phyloP scores from a whole-genome alignment of 352 stramenopile genomes.

The Pythium monospermum region DNA sequence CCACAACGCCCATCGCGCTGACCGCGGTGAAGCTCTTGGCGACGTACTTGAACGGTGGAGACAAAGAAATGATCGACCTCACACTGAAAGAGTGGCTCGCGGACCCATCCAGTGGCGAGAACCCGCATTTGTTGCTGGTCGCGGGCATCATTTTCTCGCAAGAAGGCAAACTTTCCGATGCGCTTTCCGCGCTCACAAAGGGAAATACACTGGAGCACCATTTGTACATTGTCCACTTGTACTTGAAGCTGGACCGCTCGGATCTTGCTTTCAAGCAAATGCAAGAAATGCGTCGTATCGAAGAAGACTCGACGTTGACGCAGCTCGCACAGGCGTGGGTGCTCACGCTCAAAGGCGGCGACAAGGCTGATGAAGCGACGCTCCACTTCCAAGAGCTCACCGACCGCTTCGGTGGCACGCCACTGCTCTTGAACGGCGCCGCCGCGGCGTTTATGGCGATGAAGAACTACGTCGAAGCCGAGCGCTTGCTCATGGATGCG shows the following conservation, averaged over 20 bases:
- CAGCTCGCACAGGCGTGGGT: conserved; percentile 92
- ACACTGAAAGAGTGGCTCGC: conserved; percentile 90
- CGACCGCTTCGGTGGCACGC: conserved; percentile 92
- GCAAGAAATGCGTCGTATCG: conserved; percentile 85
- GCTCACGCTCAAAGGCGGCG: conserved; percentile 72
- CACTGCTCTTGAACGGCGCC: conserved; percentile 90
- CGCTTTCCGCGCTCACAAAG: conserved; percentile 88
- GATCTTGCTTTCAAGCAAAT: conserved; percentile 91
- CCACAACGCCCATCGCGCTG: conserved; percentile 60
- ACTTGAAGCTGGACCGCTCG: conserved; percentile 92
- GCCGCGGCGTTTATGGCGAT: conserved; percentile 90
- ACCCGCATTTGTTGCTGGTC: conserved; percentile 90
- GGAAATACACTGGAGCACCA: conserved; percentile 93
- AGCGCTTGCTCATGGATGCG: conserved; percentile 86
- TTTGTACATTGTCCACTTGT: conserved; percentile 78
- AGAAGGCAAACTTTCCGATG: conserved; percentile 91
- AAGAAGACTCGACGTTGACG: conserved; percentile 96
- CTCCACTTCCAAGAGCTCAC: conserved; percentile 92
- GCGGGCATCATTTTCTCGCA: conserved; percentile 93
- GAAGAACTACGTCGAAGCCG: conserved; percentile 88
- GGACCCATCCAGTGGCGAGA: conserved; percentile 73
- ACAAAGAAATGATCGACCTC: conserved; percentile 85
- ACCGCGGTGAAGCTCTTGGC: conserved; percentile 87
- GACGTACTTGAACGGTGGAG: conserved; percentile 71
- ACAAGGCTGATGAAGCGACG: conserved; percentile 85